These are phyloP conservation scores for Fonsecaea monophora DNA, from an alignment of 2,329 filamentous ascomycete species.

Conservation along the genomic window DNA sequence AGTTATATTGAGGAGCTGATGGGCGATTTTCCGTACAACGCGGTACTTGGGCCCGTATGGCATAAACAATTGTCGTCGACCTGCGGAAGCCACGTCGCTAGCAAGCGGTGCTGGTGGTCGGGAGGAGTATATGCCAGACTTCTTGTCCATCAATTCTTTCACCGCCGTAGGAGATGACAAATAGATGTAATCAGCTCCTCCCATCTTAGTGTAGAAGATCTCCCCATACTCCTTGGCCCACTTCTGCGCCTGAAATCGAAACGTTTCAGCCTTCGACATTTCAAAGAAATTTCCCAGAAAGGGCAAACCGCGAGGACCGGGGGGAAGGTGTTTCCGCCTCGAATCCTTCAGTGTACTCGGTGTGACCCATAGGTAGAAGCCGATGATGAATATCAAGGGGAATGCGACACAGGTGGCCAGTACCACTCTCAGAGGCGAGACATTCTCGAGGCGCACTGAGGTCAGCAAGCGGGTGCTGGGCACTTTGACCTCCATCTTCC, in stretches of 20 bases:
- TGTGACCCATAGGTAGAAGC: slow-evolving; percentile 33
- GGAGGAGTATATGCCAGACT: slow-evolving; percentile 50
- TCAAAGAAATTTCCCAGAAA: slow-evolving; percentile 35
- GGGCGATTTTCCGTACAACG: slow-evolving; percentile 51
- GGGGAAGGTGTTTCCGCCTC: slow-evolving; percentile 32
- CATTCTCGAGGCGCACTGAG: slow-evolving; percentile 29
- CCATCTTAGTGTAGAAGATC: slow-evolving; percentile 45
- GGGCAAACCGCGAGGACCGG: slow-evolving; percentile 32
- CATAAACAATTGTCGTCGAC: slow-evolving; percentile 56
- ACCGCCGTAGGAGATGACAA: slow-evolving; percentile 60
- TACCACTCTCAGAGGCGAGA: slow-evolving; percentile 42
- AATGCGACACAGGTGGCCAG: slow-evolving; percentile 43
- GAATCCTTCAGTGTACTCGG: slow-evolving; percentile 40
- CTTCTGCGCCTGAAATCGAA: slow-evolving; percentile 43
- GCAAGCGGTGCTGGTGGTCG: slow-evolving; percentile 43
- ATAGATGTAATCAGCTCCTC: slow-evolving; percentile 44
- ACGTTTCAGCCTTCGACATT: slow-evolving; percentile 39
- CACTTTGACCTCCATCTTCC: slow-evolving; percentile 1
- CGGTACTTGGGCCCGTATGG: slow-evolving; percentile 58
- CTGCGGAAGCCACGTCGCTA: slow-evolving; percentile 44
- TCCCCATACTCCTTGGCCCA: slow-evolving; percentile 48
- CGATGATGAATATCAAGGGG: slow-evolving; percentile 39
- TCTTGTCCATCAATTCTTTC: slow-evolving; percentile 59
- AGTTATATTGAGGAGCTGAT: slow-evolving; percentile 54
- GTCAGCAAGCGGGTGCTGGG: not conserved